phyloP scores from a whole-genome alignment of 257 asterid genomes.

The Nicotiana benthamiana region DNA sequence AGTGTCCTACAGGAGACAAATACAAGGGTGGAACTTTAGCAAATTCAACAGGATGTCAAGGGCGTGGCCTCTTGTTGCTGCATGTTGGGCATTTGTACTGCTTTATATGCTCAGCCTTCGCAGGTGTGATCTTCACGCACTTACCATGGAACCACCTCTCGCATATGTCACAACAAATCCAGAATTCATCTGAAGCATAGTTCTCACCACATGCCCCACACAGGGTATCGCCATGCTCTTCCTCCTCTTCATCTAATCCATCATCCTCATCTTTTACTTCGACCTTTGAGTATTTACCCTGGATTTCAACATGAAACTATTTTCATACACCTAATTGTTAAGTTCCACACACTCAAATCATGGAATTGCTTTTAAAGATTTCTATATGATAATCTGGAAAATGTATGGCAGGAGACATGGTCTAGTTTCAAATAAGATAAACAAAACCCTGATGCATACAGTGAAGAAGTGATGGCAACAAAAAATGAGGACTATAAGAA shows the following conservation, averaged over 20 bases:
- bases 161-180: constrained; percentile 77
- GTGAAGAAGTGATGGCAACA: neutral
- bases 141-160: constrained; percentile 87
- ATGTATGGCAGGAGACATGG: neutral
- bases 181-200: constrained; percentile 55
- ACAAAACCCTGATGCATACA: neutral
- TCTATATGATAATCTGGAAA: neutral
- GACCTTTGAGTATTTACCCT: constrained; percentile 25
- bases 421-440: neutral
- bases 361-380: neutral
- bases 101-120: constrained; percentile 77
- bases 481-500: neutral
- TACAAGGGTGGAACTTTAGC: neutral
- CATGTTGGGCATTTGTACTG: constrained; percentile 85
- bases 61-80: constrained; percentile 57
- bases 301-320: constrained; percentile 6
- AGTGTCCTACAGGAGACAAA: constrained; percentile 1
- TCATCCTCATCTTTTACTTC: constrained; percentile 26
- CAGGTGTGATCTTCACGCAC: constrained; percentile 82
- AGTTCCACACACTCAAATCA: neutral
- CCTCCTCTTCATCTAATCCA: constrained; percentile 34
- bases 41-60: constrained; percentile 14
- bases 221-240: constrained; percentile 60
- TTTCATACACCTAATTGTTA: neutral
- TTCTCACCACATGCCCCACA: constrained; percentile 75